phyloP scores from a whole-genome alignment of 805 yeast genomes.

The Lipomyces sp. region DNA sequence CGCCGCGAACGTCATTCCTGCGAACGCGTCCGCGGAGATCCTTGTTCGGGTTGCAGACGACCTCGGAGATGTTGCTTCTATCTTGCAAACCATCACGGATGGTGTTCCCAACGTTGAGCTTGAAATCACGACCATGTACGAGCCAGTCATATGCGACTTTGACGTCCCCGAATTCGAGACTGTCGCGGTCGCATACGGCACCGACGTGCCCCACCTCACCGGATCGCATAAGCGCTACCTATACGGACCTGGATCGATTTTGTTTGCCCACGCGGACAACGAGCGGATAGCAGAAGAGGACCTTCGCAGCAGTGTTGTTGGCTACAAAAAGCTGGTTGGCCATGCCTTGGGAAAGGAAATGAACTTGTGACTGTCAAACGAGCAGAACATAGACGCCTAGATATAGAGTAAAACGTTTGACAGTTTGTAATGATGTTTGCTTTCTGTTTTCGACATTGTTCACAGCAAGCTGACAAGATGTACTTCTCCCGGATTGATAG shows the following conservation, averaged over 20 bases:
- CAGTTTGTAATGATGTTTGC: not conserved
- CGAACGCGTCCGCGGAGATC: constrained; percentile 49
- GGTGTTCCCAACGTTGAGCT: constrained; percentile 29
- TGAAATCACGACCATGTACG: constrained; percentile 28
- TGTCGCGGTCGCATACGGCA: constrained; percentile 49
- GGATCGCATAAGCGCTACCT: constrained; percentile 47
- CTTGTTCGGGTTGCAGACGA: constrained; percentile 55
- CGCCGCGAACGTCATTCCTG: constrained; percentile 66
- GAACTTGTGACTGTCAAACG: not conserved
- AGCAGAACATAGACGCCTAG: not conserved
- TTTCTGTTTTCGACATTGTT: too few species aligned
- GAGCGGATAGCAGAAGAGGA: constrained; percentile 40
- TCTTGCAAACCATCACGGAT: constrained; percentile 41
- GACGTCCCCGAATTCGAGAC: constrained; percentile 65
- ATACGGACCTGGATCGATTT: constrained; percentile 57
- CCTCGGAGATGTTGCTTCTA: constrained; percentile 39
- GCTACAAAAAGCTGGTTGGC: constrained; percentile 47
- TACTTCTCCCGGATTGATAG: too few species aligned
- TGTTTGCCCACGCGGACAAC: constrained; percentile 27
- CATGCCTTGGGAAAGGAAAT: constrained; percentile 8
- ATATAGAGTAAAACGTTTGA: not conserved
- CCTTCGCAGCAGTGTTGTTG: constrained; percentile 50
- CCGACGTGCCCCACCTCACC: constrained; percentile 50
- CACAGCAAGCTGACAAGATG: too few species aligned
- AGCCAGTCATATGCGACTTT: constrained; percentile 50